Conservation (phyloP, 805 yeast species). For the Barnettozyma salicaria region DNA sequence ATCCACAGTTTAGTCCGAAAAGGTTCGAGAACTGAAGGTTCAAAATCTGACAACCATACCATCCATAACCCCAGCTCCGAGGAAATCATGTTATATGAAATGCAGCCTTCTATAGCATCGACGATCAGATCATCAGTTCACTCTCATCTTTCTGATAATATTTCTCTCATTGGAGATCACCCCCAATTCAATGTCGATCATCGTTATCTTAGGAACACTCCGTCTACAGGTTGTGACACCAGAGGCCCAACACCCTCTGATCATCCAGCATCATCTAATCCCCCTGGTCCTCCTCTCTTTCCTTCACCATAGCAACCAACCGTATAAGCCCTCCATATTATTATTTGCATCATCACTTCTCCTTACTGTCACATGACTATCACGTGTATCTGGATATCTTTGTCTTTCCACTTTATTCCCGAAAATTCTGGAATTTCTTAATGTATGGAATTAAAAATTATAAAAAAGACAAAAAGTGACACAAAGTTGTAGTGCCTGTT, state of each 20-base stretch:
- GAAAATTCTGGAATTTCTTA: slow-evolving; percentile 9
- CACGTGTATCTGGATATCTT: slow-evolving; percentile 5
- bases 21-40: too few species aligned
- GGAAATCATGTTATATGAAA: slow-evolving; percentile 5
- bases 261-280: slow-evolving; percentile 1
- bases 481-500: neutral
- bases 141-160: slow-evolving; percentile 5
- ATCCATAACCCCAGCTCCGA: too few species aligned
- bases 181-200: slow-evolving; percentile 26
- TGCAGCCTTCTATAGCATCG: too few species aligned
- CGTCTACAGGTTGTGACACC: slow-evolving; percentile 17
- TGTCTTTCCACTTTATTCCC: neutral
- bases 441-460: neutral
- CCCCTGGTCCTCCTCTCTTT: too few species aligned
- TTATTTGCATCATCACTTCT: too few species aligned
- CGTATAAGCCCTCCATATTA: too few species aligned
- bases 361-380: neutral
- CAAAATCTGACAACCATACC: too few species aligned
- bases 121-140: slow-evolving; percentile 1
- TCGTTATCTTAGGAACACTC: slow-evolving; percentile 23
- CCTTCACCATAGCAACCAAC: too few species aligned
- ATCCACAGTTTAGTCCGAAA: too few species aligned
- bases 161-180: slow-evolving; percentile 22
- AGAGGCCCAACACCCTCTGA: slow-evolving; percentile 14
- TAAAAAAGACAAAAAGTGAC: slow-evolving; percentile 5